phyloP scores from a whole-genome alignment of 495 filamentous ascomycete genomes.

The Talaromyces liani region DNA sequence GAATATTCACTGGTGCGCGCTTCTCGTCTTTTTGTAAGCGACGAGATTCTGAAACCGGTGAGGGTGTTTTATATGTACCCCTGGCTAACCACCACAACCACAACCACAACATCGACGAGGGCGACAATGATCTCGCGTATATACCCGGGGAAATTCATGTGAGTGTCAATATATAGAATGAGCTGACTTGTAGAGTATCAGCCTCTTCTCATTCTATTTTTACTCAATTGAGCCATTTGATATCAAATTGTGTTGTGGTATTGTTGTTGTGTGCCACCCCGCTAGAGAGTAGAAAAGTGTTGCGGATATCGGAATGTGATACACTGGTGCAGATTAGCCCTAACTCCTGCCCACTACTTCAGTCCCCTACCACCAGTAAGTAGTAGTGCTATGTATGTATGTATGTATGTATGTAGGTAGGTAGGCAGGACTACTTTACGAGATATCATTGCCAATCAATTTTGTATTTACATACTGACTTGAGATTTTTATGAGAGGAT shows the following conservation, averaged over 20 bases:
- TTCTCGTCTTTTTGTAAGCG: background rate
- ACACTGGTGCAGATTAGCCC: background rate
- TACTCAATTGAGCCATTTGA: background rate
- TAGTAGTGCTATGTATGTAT: no score
- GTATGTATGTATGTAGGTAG: no score
- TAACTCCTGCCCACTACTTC: background rate
- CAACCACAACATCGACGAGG: background rate
- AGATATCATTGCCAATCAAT: background rate
- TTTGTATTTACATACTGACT: background rate
- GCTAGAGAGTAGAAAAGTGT: background rate
- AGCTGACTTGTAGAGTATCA: background rate
- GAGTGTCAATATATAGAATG: background rate
- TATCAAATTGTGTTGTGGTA: background rate
- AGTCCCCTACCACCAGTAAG: no score
- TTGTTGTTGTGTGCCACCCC: background rate
- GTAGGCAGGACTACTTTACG: no score
- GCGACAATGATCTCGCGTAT: background rate
- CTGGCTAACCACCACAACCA: background rate
- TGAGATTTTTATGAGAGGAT: background rate
- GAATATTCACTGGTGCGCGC: background rate
- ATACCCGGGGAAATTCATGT: background rate
- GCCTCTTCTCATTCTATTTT: background rate
- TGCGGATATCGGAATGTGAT: background rate
- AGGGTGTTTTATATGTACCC: background rate
- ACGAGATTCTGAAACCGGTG: background rate